phyloP scores from a whole-genome alignment of 1,139 yeast genomes.

The Meyerozyma smithsonii region DNA sequence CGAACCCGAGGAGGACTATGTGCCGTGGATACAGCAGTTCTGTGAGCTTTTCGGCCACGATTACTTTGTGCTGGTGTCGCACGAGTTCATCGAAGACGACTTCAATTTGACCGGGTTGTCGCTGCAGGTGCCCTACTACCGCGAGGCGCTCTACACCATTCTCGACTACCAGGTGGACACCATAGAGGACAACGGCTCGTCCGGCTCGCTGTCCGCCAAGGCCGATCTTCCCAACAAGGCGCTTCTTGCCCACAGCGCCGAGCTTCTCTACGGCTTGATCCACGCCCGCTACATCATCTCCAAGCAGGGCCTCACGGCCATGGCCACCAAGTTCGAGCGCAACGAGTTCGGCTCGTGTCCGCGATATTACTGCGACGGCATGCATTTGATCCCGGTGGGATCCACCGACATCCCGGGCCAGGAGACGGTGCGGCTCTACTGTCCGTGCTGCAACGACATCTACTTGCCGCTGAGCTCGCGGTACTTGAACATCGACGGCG shows the following conservation, averaged over 20 bases:
- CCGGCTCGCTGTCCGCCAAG: conserved; percentile 11
- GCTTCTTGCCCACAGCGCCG: conserved; percentile 84
- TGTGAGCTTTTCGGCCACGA: conserved; percentile 89
- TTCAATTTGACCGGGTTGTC: conserved; percentile 89
- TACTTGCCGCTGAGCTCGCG: conserved; percentile 84
- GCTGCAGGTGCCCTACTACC: conserved; percentile 81
- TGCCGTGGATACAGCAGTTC: conserved; percentile 88
- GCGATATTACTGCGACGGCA: conserved; percentile 85
- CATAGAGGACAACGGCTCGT: conserved; percentile 35
- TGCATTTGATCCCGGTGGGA: conserved; percentile 89
- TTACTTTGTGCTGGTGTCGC: conserved; percentile 87
- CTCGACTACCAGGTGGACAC: conserved; percentile 78
- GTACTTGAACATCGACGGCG: conserved; percentile 87
- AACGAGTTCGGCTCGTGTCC: conserved; percentile 93
- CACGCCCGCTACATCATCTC: conserved; percentile 90
- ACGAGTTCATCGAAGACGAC: conserved; percentile 93
- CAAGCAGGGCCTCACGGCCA: conserved; percentile 83
- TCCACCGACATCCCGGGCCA: conserved; percentile 86
- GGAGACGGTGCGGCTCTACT: conserved; percentile 85
- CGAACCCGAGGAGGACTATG: conserved; percentile 54
- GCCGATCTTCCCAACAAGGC: conserved; percentile 64
- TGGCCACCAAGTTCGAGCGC: conserved; percentile 94
- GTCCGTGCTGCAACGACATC: conserved; percentile 92
- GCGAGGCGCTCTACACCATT: conserved; percentile 88
- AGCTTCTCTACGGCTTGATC: conserved; percentile 83